These are phyloP conservation scores for Suhomyces sp. DNA, from an alignment of 805 yeast genomes.

Conservation along the genomic window DNA sequence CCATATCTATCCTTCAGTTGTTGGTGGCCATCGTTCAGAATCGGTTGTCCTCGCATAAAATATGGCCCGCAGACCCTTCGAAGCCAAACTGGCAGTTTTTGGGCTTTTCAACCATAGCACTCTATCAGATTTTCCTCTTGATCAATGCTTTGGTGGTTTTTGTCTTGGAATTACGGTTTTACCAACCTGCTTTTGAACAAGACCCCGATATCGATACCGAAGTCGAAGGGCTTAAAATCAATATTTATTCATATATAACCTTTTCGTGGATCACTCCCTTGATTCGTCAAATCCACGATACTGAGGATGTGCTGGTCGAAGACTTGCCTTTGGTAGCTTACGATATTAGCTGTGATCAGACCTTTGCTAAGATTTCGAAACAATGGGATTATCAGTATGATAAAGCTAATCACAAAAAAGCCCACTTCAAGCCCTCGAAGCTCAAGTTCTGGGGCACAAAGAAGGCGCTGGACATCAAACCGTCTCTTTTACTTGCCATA, in stretches of 20 bases:
- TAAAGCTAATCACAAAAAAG: slow-evolving; percentile 8
- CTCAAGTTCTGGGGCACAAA: slow-evolving; percentile 1
- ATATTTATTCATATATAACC: slow-evolving; percentile 21
- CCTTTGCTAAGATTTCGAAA: slow-evolving; percentile 17
- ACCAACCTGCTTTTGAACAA: slow-evolving; percentile 16
- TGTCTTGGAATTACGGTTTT: slow-evolving; percentile 16
- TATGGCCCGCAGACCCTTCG: slow-evolving; percentile 5
- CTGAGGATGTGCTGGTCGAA: slow-evolving; percentile 18
- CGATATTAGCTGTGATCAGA: slow-evolving; percentile 12
- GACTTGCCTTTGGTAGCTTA: slow-evolving; percentile 14
- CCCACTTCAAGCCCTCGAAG: slow-evolving; percentile 1
- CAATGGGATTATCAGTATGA: slow-evolving; percentile 21
- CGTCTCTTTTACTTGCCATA: slow-evolving; percentile 21
- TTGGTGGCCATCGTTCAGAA: slow-evolving; percentile 17
- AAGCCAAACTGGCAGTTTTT: not conserved
- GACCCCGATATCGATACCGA: slow-evolving; percentile 18
- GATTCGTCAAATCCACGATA: slow-evolving; percentile 21
- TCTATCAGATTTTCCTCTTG: slow-evolving; percentile 11
- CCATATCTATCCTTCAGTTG: slow-evolving; percentile 10
- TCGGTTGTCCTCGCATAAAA: slow-evolving; percentile 17
- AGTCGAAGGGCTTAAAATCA: slow-evolving; percentile 13
- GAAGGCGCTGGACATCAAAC: slow-evolving; percentile 12
- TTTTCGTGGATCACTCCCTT: slow-evolving; percentile 29
- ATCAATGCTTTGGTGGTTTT: slow-evolving; percentile 13
- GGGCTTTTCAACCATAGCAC: not conserved